phyloP scores from a whole-genome alignment of 2,329 filamentous ascomycete species.

The Ramichloridium luteum region DNA sequence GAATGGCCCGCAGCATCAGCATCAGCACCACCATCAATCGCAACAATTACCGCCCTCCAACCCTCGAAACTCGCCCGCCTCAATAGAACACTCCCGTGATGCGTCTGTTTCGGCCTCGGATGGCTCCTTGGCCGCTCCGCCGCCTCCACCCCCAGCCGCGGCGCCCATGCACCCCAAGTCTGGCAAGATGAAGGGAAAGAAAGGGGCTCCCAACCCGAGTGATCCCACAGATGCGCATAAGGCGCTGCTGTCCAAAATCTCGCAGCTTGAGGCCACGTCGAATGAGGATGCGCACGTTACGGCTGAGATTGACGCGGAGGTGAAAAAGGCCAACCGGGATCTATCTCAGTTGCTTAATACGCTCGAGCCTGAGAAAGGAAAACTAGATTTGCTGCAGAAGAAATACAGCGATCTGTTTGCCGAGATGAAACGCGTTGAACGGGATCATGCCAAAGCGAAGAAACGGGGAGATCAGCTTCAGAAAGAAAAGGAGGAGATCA shows the following conservation, averaged over 20 bases:
- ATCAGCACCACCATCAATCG: slow-evolving; percentile 17
- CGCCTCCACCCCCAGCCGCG: slow-evolving; percentile 30
- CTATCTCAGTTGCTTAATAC: slow-evolving; percentile 71
- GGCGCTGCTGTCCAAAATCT: slow-evolving; percentile 83
- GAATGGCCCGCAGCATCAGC: slow-evolving; percentile 14
- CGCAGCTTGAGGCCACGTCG: slow-evolving; percentile 85
- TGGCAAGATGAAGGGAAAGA: slow-evolving; percentile 58
- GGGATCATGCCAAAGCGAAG: slow-evolving; percentile 91
- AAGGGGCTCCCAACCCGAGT: slow-evolving; percentile 39
- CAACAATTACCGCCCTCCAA: slow-evolving; percentile 3
- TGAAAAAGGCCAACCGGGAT: slow-evolving; percentile 86
- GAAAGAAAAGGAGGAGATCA: slow-evolving; percentile 87
- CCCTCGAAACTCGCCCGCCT: slow-evolving; percentile 20
- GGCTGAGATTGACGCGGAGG: slow-evolving; percentile 88
- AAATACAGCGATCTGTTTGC: slow-evolving; percentile 83
- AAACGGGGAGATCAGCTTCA: slow-evolving; percentile 87
- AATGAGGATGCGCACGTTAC: slow-evolving; percentile 92
- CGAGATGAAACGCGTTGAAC: slow-evolving; percentile 90
- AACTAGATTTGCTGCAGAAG: slow-evolving; percentile 80
- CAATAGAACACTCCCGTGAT: slow-evolving; percentile 21
- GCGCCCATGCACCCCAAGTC: slow-evolving; percentile 46
- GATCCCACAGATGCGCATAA: slow-evolving; percentile 86
- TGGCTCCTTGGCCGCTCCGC: slow-evolving; percentile 20
- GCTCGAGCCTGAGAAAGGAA: slow-evolving; percentile 83
- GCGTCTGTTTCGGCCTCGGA: slow-evolving; percentile 19